Evolutionary conservation across 179 eudicot species (phyloP), one percentile per base, ranked within the genome.

Genomic region (Spergularia azorica): DNA sequence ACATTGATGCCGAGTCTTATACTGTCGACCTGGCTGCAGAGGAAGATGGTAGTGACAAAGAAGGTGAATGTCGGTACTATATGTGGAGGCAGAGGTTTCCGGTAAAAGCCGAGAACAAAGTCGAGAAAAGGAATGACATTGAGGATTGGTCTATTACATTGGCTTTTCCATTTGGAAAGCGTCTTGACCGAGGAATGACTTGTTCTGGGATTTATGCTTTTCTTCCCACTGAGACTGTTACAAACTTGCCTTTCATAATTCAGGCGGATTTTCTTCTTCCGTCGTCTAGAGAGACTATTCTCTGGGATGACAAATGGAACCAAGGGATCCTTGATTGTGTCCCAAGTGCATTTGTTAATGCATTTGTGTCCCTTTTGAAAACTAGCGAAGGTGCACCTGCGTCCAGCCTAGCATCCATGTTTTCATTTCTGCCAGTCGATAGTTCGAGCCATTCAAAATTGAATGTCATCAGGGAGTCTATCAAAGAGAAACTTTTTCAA

Each of bases 61-160:
- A 88, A 50, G 75, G 70, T 3, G 86, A 81, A 81, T 92, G 97
- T 76, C 14, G 83, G 55, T 92, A 90, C 70, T 78, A 84, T 76
- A 92, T 92, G 91, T 92, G 91, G 93, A 86, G 89, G 83, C 93
- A 92, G 81, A 86, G 80, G 79, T 92, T 90, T 79, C 89, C 87
- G 16, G 95, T 92, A 14, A 86, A 41, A 73, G 41, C 63, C 0
- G 88, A 88, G 72, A 71, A 84, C 48, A 84, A 65, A 79, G 97
- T 85, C 1, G 90, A 92, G 36, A 83, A 74, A 52, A 80, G 97
- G 75, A 76, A 54, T 72, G 97, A 90, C 43, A 83, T 92, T 0
- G 90, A 86, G 36, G 97, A 92, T 52, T 90, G 90, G 89, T 74
- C 84, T 48, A 79, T 92, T 68, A 90, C 93, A 5, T 73, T 92